phyloP scores from a whole-genome alignment of 2,329 filamentous ascomycete genomes.

The Aspergillus caelatus region DNA sequence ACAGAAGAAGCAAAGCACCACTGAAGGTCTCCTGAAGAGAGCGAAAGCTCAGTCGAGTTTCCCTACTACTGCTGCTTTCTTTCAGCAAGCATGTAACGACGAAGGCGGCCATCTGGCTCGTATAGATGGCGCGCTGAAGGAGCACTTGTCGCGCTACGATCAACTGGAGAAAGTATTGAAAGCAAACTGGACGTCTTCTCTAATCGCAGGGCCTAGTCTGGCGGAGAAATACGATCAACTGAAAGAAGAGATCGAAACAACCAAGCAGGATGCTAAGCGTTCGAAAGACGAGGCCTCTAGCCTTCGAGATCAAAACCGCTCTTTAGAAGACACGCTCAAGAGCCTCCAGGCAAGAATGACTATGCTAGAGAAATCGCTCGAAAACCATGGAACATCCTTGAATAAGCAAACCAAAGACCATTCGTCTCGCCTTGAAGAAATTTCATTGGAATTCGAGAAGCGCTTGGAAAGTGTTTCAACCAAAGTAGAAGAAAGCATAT shows the following conservation, averaged over 20 bases:
- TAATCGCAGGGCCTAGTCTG: neutral
- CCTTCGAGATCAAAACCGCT: slow-evolving; percentile 1
- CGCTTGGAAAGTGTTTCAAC: neutral
- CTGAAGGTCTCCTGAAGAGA: slow-evolving; percentile 42
- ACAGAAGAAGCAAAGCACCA: slow-evolving; percentile 31
- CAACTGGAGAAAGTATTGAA: slow-evolving; percentile 20
- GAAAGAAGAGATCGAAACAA: slow-evolving; percentile 16
- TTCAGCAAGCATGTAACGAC: slow-evolving; percentile 22
- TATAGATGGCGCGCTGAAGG: slow-evolving; percentile 25
- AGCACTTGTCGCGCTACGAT: slow-evolving; percentile 18
- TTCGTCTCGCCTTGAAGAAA: neutral
- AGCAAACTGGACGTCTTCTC: slow-evolving; percentile 10
- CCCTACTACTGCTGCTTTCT: slow-evolving; percentile 27
- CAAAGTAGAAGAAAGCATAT: neutral
- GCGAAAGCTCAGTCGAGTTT: slow-evolving; percentile 24
- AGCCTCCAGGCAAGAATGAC: neutral
- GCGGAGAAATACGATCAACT: slow-evolving; percentile 21
- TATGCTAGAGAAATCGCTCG: neutral
- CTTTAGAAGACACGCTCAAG: slow-evolving; percentile 1
- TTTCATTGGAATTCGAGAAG: slow-evolving; percentile 1
- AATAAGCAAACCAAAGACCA: neutral
- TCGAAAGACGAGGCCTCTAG: slow-evolving; percentile 6
- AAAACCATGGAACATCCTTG: neutral
- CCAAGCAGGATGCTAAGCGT: slow-evolving; percentile 5
- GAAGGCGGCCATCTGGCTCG: slow-evolving; percentile 22